These are phyloP conservation scores for Zasmidium cellare DNA, from an alignment of 2,329 filamentous ascomycete genomes.

Conservation along the genomic window DNA sequence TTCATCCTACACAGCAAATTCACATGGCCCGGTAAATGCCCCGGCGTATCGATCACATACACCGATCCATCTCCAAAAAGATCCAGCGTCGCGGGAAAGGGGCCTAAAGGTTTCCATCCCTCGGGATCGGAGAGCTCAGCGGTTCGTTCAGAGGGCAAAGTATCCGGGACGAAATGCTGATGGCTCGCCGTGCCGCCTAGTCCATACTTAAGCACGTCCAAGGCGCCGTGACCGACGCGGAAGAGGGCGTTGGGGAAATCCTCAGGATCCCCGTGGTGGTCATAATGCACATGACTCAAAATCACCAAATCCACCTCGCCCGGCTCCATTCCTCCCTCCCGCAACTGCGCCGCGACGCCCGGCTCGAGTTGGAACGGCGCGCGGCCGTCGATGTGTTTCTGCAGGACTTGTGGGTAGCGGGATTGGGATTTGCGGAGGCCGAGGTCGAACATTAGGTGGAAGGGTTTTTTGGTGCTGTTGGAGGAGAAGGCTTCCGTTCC, in stretches of 20 bases:
- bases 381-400: slow-evolving; percentile 47
- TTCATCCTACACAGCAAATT: slow-evolving; percentile 49
- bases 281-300: slow-evolving; percentile 57
- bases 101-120: slow-evolving; percentile 46
- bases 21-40: slow-evolving; percentile 54
- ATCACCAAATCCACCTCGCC: slow-evolving; percentile 44
- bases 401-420: slow-evolving; percentile 46
- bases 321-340: slow-evolving; percentile 38
- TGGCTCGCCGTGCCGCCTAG: slow-evolving; percentile 34
- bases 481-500: slow-evolving; percentile 22
- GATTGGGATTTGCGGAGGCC: slow-evolving; percentile 49
- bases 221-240: slow-evolving; percentile 51
- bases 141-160: slow-evolving; percentile 43
- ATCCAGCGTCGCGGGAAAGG: slow-evolving; percentile 49
- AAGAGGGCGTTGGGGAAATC: slow-evolving; percentile 54
- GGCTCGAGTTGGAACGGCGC: slow-evolving; percentile 47
- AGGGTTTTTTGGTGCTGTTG: slow-evolving; percentile 27
- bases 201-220: slow-evolving; percentile 40
- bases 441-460: slow-evolving; percentile 55
- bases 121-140: slow-evolving; percentile 43
- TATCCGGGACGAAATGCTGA: slow-evolving; percentile 46
- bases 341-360: slow-evolving; percentile 44
- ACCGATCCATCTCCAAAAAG: slow-evolving; percentile 50
- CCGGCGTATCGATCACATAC: slow-evolving; percentile 52
- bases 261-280: slow-evolving; percentile 57